Base-by-base conservation (phyloP, 805 yeast genomes). In the Metschnikowia arizonensis region DNA sequence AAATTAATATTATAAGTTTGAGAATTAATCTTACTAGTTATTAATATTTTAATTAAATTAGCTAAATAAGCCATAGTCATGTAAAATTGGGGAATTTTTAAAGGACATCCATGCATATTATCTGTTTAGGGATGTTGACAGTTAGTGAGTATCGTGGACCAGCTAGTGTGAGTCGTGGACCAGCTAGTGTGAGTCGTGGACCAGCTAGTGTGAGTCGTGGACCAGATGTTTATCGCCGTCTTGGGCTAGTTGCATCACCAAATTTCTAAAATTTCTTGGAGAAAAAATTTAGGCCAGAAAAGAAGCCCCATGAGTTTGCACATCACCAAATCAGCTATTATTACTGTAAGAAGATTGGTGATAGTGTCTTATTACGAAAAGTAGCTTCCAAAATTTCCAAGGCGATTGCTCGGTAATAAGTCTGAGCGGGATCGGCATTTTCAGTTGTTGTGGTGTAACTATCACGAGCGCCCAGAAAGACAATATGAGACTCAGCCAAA, bases 281-380 rank as follows among this genome's bases (percentile, higher is more conserved):
- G 25, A 4, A 39, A 14, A 25, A 54, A 54, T 5, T 45, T 44
- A 3, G 57, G 57, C 5, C 45, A 25, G 8, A 52, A 40, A 5
- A 54, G 42, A 24, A 44, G 42, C 9, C 31, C 23, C 4, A 53
- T 24, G 3, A 43, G 36, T 39, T 46, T 51, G 9, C 25, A 42
- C 9, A 54, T 33, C 12, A 53, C 57, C 42, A 54, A 35, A 25
- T 54, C 57, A 6, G 50, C 58, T 23, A 54, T n/a, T 14, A 51
- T 42, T 2, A 48, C 24, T 3, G 55, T 40, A 11, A 53, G 38
- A 10, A 54, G 39, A 19, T 44, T 49, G 34, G 38, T 35, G 15
- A 42, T 48, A 12, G 53, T 53, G 2, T 39, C 44, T 31, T 14
- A 41, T n/a, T 14, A 3, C 46, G 32, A 26, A 47, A 42, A 15